A percentile compares a stretch with the other conserved stretches of the same genome.
These are phyloP conservation scores for Argentina anserina DNA, from an alignment of 306 rosid species.

Conservation along the genomic window DNA sequence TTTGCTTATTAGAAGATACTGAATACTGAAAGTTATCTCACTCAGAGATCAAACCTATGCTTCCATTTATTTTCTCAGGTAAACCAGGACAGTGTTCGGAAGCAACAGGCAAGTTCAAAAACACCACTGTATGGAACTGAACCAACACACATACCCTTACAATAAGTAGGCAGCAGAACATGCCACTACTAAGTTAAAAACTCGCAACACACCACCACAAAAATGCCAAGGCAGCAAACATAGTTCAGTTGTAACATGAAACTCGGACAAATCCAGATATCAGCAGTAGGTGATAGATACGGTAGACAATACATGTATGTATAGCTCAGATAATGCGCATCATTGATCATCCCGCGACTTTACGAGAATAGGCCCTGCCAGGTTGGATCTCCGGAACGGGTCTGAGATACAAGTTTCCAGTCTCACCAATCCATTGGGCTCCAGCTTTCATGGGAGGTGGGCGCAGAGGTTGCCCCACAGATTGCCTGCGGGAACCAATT, in stretches of 20 bases:
- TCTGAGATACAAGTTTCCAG: constrained; percentile 57
- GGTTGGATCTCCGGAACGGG: constrained; percentile 53
- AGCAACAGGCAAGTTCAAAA: not conserved
- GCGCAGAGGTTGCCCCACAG: constrained; percentile 36
- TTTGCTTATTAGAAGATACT: too few species aligned
- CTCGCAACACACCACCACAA: not conserved
- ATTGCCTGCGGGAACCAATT: constrained; percentile 49
- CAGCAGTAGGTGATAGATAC: not conserved
- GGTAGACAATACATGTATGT: not conserved
- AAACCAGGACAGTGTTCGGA: not conserved
- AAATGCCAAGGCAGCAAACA: not conserved
- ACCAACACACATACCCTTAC: not conserved
- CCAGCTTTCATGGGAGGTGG: constrained; percentile 85
- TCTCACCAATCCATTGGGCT: constrained; percentile 64
- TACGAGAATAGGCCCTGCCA: constrained; percentile 58
- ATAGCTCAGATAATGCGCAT: not conserved
- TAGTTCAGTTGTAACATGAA: not conserved
- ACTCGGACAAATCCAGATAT: not conserved
- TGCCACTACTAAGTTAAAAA: not conserved
- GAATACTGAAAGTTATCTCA: not conserved
- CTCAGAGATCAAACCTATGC: not conserved
- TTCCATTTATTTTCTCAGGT: constrained; percentile 6
- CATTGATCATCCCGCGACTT: constrained; percentile 60
- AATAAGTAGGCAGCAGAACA: not conserved
- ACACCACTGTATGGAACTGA: not conserved